Evolutionary conservation across 768 basidiomycete genomes (phyloP).

Genomic region (Mycena kentingensis): DNA sequence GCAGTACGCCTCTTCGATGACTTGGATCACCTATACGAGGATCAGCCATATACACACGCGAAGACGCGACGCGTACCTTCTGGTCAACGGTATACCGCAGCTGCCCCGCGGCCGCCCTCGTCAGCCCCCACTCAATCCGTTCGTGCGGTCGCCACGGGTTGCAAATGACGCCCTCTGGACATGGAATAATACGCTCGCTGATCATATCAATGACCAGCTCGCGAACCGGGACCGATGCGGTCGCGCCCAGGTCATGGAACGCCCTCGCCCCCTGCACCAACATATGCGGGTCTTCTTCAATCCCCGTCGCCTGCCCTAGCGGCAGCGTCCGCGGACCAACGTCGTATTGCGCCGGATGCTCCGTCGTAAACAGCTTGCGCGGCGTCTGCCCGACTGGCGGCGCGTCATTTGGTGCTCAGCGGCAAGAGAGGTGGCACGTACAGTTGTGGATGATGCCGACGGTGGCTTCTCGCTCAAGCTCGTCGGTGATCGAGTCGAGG

Average conservation of each 20-base stretch:
- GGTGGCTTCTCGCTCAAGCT: constrained; percentile 87
- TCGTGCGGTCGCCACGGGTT: constrained; percentile 67
- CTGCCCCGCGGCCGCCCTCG: constrained; percentile 48
- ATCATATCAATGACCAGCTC: constrained; percentile 58
- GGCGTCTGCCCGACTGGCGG: constrained; percentile 86
- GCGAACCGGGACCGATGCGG: constrained; percentile 46
- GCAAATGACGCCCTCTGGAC: constrained; percentile 56
- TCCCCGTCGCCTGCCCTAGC: constrained; percentile 66
- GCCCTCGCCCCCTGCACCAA: constrained; percentile 54
- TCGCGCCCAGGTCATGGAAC: neutral
- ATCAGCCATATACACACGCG: neutral
- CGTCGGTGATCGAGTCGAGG: constrained; percentile 82
- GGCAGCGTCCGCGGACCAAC: constrained; percentile 76
- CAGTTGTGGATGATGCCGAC: constrained; percentile 96
- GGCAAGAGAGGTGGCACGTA: constrained; percentile 34
- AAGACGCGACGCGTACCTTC: constrained; percentile 42
- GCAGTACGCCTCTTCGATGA: constrained; percentile 72
- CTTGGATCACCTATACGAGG: constrained; percentile 62
- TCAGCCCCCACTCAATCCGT: constrained; percentile 65
- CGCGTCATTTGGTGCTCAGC: neutral
- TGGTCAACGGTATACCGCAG: constrained; percentile 65
- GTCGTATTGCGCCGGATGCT: constrained; percentile 77
- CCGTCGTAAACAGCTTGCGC: constrained; percentile 72
- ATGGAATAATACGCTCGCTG: constrained; percentile 63
- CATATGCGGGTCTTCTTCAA: constrained; percentile 81